Percentiles rank a stretch among this genome's conserved stretches.
phyloP scores from a whole-genome alignment of 2,329 filamentous ascomycete species.

The Hymenoscyphus fraxineus region DNA sequence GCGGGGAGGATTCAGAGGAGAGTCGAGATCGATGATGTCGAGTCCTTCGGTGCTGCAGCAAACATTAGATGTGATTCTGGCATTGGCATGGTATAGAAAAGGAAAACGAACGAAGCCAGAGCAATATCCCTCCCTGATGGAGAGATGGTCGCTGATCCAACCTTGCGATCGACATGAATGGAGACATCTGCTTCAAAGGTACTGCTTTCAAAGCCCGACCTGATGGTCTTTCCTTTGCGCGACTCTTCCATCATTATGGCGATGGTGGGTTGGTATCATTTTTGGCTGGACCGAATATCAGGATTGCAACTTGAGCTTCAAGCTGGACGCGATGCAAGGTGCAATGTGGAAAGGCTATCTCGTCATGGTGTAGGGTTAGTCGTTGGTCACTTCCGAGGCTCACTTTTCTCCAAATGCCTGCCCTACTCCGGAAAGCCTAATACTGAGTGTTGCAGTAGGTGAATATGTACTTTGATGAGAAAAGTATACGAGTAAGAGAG shows the following conservation, averaged over 20 bases:
- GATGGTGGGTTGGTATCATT: constrained; percentile 22
- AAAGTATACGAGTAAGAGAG: not conserved
- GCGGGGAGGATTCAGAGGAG: constrained; percentile 79
- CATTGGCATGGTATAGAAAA: not conserved
- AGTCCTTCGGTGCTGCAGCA: constrained; percentile 64
- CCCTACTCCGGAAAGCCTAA: no score
- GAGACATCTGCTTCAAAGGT: constrained; percentile 83
- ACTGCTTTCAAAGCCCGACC: constrained; percentile 75
- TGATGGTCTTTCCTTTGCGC: constrained; percentile 57
- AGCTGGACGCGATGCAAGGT: not conserved
- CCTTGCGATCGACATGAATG: constrained; percentile 68
- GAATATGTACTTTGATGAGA: not conserved
- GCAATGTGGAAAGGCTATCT: not conserved
- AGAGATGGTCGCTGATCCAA: constrained; percentile 90
- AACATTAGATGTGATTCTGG: constrained; percentile 12
- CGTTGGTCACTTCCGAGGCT: not conserved
- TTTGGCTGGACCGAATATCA: not conserved
- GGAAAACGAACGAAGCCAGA: constrained; percentile 65
- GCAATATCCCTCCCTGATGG: constrained; percentile 88
- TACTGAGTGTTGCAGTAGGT: not conserved
- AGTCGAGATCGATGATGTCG: constrained; percentile 88
- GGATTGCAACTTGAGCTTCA: not conserved
- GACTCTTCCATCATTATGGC: constrained; percentile 32
- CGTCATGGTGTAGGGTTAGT: not conserved
- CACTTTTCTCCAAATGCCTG: not conserved